Percentiles rank a stretch among this genome's conserved stretches.
Evolutionary conservation across 441 rosid species (phyloP).

Genomic region (Aleurites moluccanus): DNA sequence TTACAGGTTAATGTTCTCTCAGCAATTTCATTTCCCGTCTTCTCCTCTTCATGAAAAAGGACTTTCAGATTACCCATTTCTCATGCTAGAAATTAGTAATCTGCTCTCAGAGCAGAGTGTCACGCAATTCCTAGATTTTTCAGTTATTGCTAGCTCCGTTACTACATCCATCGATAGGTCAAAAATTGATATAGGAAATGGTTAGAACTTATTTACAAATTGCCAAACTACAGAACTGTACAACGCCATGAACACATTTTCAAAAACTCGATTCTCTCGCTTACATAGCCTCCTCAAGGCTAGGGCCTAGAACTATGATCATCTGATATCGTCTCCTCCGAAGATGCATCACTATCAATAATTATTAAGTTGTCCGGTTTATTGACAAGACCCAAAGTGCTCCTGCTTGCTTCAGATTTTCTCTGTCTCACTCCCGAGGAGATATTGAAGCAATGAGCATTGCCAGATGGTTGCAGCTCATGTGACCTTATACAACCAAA

Average conservation of each 20-base stretch:
- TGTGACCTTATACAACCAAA: conserved; percentile 4
- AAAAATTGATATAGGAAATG: neutral
- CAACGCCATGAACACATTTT: conserved; percentile 11
- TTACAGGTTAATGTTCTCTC: neutral
- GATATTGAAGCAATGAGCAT: conserved; percentile 14
- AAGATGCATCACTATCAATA: conserved; percentile 47
- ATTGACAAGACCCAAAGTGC: conserved; percentile 4
- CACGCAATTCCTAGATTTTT: neutral
- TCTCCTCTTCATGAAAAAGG: neutral
- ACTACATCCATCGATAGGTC: conserved; percentile 1
- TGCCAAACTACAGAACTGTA: conserved; percentile 20
- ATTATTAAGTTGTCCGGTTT: conserved; percentile 33
- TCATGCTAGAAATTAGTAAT: too few species aligned
- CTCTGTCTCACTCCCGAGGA: conserved; percentile 20
- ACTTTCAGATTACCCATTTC: neutral
- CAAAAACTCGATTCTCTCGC: neutral
- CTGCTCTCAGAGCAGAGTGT: too few species aligned
- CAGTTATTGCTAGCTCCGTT: neutral
- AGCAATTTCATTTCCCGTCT: neutral
- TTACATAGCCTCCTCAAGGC: neutral
- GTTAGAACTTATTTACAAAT: conserved; percentile 9
- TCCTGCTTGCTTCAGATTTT: conserved; percentile 16
- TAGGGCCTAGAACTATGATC: conserved; percentile 28
- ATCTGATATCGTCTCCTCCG: conserved; percentile 58
- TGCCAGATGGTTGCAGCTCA: conserved; percentile 14